Conservation (phyloP, 768 basidiomycete species). For the Termitomyces sp. region DNA sequence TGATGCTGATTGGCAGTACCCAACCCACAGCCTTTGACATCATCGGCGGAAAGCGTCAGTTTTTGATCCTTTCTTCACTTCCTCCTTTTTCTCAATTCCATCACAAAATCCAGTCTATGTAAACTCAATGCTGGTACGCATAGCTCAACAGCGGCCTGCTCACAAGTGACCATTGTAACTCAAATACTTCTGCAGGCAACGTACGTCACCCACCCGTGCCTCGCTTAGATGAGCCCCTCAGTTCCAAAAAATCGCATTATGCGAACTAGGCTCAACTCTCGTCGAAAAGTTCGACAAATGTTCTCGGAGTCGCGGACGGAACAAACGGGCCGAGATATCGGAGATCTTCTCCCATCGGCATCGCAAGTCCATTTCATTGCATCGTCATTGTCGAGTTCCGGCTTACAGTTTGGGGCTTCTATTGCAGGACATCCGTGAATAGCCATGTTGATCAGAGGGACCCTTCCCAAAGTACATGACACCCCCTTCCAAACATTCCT, state of each 20-base stretch:
- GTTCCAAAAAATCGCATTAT: neutral
- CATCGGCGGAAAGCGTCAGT: neutral
- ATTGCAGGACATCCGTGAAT: neutral
- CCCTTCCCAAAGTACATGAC: neutral
- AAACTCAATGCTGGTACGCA: neutral
- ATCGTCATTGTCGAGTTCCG: neutral
- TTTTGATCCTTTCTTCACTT: neutral
- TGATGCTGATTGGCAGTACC: neutral
- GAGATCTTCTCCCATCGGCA: neutral
- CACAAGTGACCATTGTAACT: neutral
- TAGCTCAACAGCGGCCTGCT: neutral
- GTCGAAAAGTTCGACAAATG: neutral
- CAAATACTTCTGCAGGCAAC: neutral
- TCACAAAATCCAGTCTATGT: neutral
- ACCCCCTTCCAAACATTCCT: slow-evolving; percentile 18
- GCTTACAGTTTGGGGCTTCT: neutral
- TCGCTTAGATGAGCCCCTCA: neutral
- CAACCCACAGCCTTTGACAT: neutral
- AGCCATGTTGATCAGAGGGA: neutral
- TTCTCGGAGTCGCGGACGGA: neutral
- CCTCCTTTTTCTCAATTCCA: neutral
- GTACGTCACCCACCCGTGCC: neutral
- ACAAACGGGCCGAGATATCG: neutral
- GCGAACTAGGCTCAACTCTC: neutral
- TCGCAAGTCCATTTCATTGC: neutral